Evolutionary conservation across 1,139 yeast genomes (phyloP).

Genomic region (Yamadazyma oceani): DNA sequence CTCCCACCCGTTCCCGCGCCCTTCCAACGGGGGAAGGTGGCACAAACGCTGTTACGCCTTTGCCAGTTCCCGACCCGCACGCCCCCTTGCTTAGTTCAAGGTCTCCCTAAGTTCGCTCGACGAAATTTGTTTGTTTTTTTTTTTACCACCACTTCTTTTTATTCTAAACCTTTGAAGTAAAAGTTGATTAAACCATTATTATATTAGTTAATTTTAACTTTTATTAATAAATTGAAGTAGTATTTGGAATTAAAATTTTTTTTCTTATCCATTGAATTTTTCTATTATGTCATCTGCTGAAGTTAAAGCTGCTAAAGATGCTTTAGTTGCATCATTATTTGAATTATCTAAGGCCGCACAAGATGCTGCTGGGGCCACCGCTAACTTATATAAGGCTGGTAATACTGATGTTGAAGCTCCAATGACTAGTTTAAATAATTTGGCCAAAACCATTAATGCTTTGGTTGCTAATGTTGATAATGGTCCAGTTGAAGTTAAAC

Average conservation of each 20-base stretch:
- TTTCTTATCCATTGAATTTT: not conserved
- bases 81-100: slow-evolving; percentile 1
- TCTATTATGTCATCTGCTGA: slow-evolving; percentile 18
- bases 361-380: slow-evolving; percentile 76
- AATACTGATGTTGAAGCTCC: slow-evolving; percentile 26
- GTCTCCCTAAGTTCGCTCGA: slow-evolving; percentile 5
- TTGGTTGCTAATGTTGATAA: slow-evolving; percentile 18
- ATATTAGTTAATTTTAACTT: too few species aligned
- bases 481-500: slow-evolving; percentile 6
- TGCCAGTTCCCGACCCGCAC: not conserved
- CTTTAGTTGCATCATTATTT: slow-evolving; percentile 73
- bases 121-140: slow-evolving; percentile 3
- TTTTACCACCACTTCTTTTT: slow-evolving; percentile 1
- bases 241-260: not conserved
- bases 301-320: slow-evolving; percentile 41
- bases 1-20: not conserved
- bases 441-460: slow-evolving; percentile 28
- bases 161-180: slow-evolving; percentile 1
- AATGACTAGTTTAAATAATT: slow-evolving; percentile 31
- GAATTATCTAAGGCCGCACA: slow-evolving; percentile 80
- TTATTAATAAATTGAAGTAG: too few species aligned
- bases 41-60: not conserved
- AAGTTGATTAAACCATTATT: not conserved
- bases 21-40: not conserved
- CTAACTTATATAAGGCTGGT: slow-evolving; percentile 64